Evolutionary conservation across 2,329 filamentous ascomycete species (phyloP), one percentile per base, ranked within the genome.

Genomic region (Penicillium sp.): DNA sequence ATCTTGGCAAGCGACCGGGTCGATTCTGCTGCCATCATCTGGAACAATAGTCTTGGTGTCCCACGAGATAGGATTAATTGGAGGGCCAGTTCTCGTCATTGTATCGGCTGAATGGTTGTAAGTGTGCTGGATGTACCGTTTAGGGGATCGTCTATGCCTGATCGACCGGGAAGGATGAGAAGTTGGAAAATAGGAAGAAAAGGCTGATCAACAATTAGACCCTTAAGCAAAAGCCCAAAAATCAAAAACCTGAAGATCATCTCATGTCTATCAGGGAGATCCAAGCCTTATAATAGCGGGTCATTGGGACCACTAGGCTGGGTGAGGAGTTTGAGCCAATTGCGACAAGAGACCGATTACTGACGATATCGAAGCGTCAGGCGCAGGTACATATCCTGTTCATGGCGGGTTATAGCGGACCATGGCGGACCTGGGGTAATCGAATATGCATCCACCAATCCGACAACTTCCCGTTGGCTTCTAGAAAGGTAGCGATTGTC

Each of bases 341-440:
- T 58, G 63, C 64, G 64, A 66, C 64, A 66, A 63, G 63, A 37
- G 34, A 20, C 57, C 46, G 60, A 56, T 55, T 50, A 61, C 56
- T 65, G 64, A 65, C 63, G 64, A 66, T 66, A 66, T 65, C 57
- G 50, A 59, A 24, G 32, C 22, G 35, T 61, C 55, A 56, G 55
- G 55, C 61, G 60, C 63, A 65, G 63, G 63, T 66, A 66, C 64
- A 45, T 45, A 34, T 49, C 55, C 62, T 60, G 59, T 61, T 56
- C 37, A 45, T 53, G 51, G 59, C 24, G 47, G 34, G 40, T n/a
- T 22, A 10, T 32, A n/a, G 35, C 35, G 47, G 47, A 40, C 24
- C 35, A 40, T 24, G 16, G 47, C 56, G 58, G 66, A 70, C 67
- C 68, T 70, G 68, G 68, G 68, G 68, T 71, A 71, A 66, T 55